Base-by-base conservation (phyloP, 805 yeast genomes). In the Metschnikowia gelsemii region DNA sequence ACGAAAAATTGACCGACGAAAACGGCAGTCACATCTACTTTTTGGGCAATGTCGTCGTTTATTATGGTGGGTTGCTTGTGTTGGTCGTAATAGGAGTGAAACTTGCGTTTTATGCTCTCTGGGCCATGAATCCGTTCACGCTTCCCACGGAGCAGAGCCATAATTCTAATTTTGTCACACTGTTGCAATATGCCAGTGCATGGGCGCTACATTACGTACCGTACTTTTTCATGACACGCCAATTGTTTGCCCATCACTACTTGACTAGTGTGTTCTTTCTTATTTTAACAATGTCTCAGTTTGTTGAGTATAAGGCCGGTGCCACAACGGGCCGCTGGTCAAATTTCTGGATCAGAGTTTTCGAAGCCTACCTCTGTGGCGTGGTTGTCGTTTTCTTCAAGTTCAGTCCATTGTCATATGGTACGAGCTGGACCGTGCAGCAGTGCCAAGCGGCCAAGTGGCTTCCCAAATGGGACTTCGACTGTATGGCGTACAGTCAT, bases 41-140 rank as follows among this genome's bases (percentile, higher is more conserved):
- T 20, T 52, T 83, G 12, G 95, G 95, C 5, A 87, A 86, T 60
- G 63, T 76, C 16, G 70, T 76, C 9, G 69, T 78, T 9, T 83
- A 83, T 64, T 76, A 75, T 61, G 44, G 72, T 3, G 71, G 76
- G 3, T 52, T 69, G 11, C 38, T 66, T 3, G 49, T 64, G 14
- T 46, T 77, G 6, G 39, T 63, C 8, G 52, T 72, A 14, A 48
- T 60, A 7, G 32, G 49, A 3, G 20, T 52, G 8, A 54, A 51
- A 32, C 54, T 55, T 19, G 40, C 36, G 1, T 21, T 62, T 24
- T 52, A 59, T 35, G 8, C 55, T 6, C 35, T 67, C 14, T 49
- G 44, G 26, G 48, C 45, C 24, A 35, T 64, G 44, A 68, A 67
- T 46, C 73, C 73, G 22, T 68, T 62, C 42, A 28, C 18, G 3